Base-by-base conservation (phyloP, 2,329 filamentous ascomycete species). In the Calonectria pteridis region DNA sequence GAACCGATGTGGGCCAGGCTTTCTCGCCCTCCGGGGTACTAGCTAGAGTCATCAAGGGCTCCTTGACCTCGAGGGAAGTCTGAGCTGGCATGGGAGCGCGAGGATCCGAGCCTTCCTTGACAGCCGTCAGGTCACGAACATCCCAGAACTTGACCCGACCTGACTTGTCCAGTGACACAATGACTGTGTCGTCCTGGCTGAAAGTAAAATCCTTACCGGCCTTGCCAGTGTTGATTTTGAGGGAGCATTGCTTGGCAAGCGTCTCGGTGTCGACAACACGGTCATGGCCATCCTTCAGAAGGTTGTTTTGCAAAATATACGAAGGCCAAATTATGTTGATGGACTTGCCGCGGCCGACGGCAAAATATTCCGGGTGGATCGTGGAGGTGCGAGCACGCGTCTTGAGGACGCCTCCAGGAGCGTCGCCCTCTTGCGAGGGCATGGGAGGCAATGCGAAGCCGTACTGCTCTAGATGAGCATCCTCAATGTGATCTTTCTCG, bases 111-210 rank as follows among this genome's bases (percentile, higher is more conserved):
- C 83, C 86, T 75, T 90, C 88, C 79, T 88, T 88, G 75, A 85
- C 84, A 23, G 89, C 87, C 2, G 89, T 93, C 70, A 98, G 89
- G 74, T 94, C 92, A 73, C 94, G 94, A 77, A 98, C 95, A 84
- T 99, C 97, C 97, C 97, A 99, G 88, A 99, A 98, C 85, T 98
- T 97, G 86, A 98, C 93, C 75, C 95, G 93, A 62, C 97, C 97
- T 73, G 95, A 96, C 87, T 99, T 99, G 84, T 99, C 97, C 67
- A 99, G 91, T 63, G 96, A 98, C 59, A 97, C 96, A 78, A 99
- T 95, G 50, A 96, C 93, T 2, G 94, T 94, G 84, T 99, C 97
- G 84, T 99, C 97, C 84, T 98, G 96, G 84, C 96, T 98, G 86
- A 99, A 99, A 59, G 93, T 94, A 83, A 99, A 99, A 84, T 99